These are phyloP conservation scores for Pseudogymnoascus sp. DNA, from an alignment of 2,329 filamentous ascomycete genomes.

Conservation along the genomic window DNA sequence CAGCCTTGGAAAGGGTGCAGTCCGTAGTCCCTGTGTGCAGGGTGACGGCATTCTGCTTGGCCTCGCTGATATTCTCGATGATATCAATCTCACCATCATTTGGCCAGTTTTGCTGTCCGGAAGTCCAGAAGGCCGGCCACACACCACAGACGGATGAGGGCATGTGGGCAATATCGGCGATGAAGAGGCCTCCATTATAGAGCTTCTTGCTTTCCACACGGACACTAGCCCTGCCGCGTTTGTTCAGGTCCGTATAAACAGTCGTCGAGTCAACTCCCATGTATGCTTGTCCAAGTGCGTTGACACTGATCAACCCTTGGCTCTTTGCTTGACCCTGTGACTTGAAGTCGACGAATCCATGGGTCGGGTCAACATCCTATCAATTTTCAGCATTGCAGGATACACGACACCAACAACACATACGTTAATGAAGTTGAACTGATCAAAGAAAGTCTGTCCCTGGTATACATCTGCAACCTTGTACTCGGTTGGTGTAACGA, in stretches of 20 bases:
- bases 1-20: conserved; percentile 33
- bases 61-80: conserved; percentile 53
- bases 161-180: conserved; percentile 42
- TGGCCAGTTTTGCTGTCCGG: conserved; percentile 25
- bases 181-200: conserved; percentile 39
- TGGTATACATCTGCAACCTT: conserved; percentile 29
- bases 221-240: conserved; percentile 37
- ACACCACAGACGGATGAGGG: conserved; percentile 28
- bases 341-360: conserved; percentile 66
- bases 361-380: conserved; percentile 53
- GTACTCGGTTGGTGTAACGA: conserved; percentile 15
- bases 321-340: conserved; percentile 51
- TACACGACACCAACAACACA: background rate
- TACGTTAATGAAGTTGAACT: conserved; percentile 47
- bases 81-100: conserved; percentile 24
- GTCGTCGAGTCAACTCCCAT: conserved; percentile 39
- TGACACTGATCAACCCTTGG: conserved; percentile 42
- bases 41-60: conserved; percentile 15
- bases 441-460: conserved; percentile 37
- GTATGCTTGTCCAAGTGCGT: conserved; percentile 45
- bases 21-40: conserved; percentile 17
- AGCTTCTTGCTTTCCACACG: conserved; percentile 37
- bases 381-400: conserved; percentile 1
- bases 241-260: conserved; percentile 25
- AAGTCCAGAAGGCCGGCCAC: conserved; percentile 19